Conservation (phyloP, 805 yeast species). For the Ogataea trehaloabstinens region DNA sequence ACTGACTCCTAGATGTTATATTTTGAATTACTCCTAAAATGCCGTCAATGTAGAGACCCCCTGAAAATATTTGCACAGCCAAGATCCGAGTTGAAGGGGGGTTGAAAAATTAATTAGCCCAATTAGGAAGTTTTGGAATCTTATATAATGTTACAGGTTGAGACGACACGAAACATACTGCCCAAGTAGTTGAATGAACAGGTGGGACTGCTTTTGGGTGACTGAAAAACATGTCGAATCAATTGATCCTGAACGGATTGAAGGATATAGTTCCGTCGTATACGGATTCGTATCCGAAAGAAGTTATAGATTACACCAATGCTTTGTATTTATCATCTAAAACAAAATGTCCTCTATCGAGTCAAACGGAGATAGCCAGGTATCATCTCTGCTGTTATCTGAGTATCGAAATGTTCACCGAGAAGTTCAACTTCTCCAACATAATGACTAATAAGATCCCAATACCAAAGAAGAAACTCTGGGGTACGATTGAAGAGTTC, state of each 20-base stretch:
- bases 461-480: conserved; percentile 43
- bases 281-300: conserved; percentile 42
- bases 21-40: no score
- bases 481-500: conserved; percentile 45
- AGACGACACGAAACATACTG: no score
- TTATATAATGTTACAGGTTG: no score
- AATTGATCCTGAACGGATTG: conserved; percentile 36
- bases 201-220: no score
- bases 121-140: conserved; percentile 2
- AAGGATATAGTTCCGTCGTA: conserved; percentile 51
- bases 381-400: conserved; percentile 65
- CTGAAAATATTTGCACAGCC: no score
- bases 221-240: conserved; percentile 34
- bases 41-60: no score
- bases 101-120: conserved; percentile 1
- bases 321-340: conserved; percentile 54
- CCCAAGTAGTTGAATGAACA: no score
- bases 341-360: conserved; percentile 44
- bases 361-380: conserved; percentile 61
- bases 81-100: no score
- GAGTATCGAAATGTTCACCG: conserved; percentile 50
- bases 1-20: no score
- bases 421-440: conserved; percentile 43
- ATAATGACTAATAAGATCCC: conserved; percentile 57
- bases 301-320: conserved; percentile 39